Conservation (phyloP, 1,139 yeast genomes). For the Lodderomyces jiufengensis region DNA sequence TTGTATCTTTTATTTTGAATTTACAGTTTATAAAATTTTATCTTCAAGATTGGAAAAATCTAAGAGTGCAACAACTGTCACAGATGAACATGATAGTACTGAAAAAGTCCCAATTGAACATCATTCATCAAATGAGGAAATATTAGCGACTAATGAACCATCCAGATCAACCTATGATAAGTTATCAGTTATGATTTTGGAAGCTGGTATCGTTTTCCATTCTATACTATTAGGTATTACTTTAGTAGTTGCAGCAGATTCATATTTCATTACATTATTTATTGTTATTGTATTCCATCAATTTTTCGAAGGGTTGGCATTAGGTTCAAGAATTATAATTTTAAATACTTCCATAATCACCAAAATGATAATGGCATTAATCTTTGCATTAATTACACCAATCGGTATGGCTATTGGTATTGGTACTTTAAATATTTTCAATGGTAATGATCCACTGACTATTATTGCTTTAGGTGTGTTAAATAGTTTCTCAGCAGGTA, state of each 20-base stretch:
- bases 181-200: slow-evolving; percentile 25
- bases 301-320: slow-evolving; percentile 40
- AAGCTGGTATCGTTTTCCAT: slow-evolving; percentile 42
- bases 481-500: slow-evolving; percentile 34
- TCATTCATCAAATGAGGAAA: slow-evolving; percentile 11
- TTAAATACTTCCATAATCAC: slow-evolving; percentile 31
- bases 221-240: slow-evolving; percentile 41
- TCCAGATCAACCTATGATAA: slow-evolving; percentile 12
- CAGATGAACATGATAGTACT: slow-evolving; percentile 1
- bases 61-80: neutral
- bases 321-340: slow-evolving; percentile 36
- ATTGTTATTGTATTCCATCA: slow-evolving; percentile 41
- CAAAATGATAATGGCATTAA: slow-evolving; percentile 24
- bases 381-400: slow-evolving; percentile 34
- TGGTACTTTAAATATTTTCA: slow-evolving; percentile 26
- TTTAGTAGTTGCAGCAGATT: slow-evolving; percentile 36
- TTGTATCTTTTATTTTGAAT: slow-evolving; percentile 31
- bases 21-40: slow-evolving; percentile 22
- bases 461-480: slow-evolving; percentile 31
- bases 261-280: slow-evolving; percentile 30
- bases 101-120: slow-evolving; percentile 4
- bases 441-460: slow-evolving; percentile 29
- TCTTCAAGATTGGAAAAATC: slow-evolving; percentile 7
- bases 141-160: slow-evolving; percentile 8
- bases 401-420: slow-evolving; percentile 38